A percentile compares a stretch with the other conserved stretches of the same genome.
Conservation (phyloP, 192 early-diverging fungal genomes). For the Entomortierella parvispora region DNA sequence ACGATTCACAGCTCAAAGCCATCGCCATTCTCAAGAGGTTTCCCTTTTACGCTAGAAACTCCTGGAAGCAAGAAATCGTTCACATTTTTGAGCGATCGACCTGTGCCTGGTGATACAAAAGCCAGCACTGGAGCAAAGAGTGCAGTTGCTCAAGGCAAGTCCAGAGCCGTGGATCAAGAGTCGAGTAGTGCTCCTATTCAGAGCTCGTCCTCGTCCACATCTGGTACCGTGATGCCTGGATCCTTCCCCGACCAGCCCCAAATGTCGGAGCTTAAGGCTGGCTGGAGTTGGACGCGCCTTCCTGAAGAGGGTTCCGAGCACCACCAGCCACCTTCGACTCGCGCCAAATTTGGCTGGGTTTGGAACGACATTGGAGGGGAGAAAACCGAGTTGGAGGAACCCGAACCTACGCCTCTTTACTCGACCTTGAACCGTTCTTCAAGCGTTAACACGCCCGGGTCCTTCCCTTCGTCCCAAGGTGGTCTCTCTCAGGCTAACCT, state of each 20-base stretch:
- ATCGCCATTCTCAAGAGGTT: constrained; percentile 24
- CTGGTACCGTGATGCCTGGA: constrained; percentile 23
- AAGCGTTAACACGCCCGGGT: constrained; percentile 7
- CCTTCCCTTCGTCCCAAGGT: neutral
- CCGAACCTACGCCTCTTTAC: constrained; percentile 9
- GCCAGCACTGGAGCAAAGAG: neutral
- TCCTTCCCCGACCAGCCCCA: constrained; percentile 31
- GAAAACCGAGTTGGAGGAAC: constrained; percentile 20
- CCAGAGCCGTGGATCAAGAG: constrained; percentile 9
- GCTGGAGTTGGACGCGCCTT: constrained; percentile 38
- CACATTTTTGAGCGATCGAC: constrained; percentile 15
- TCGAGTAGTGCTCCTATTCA: too few species aligned
- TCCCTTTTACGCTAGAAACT: constrained; percentile 17
- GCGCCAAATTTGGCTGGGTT: constrained; percentile 50
- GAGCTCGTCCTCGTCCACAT: constrained; percentile 17
- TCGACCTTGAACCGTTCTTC: neutral
- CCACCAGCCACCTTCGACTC: constrained; percentile 26
- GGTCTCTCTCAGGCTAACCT: neutral
- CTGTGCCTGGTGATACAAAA: constrained; percentile 30
- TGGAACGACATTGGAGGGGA: constrained; percentile 38
- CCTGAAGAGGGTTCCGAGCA: constrained; percentile 37
- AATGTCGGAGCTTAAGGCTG: constrained; percentile 16
- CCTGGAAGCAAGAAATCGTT: neutral
- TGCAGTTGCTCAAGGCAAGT: constrained; percentile 7
- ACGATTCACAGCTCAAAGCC: constrained; percentile 29